Conservation (phyloP, 106 monocot species). For the Amphibolis antarctica region DNA sequence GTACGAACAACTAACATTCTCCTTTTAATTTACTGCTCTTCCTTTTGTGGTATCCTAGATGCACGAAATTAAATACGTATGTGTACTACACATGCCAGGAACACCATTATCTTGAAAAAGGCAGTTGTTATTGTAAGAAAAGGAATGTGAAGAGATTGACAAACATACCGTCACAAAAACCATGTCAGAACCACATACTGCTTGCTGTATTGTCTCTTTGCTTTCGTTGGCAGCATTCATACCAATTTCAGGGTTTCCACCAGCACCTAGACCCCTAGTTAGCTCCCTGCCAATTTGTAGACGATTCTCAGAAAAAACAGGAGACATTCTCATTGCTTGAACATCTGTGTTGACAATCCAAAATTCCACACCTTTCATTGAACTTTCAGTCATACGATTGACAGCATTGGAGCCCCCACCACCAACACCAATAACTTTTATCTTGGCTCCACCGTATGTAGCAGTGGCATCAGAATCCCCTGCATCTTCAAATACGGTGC, state of each 20-base stretch:
- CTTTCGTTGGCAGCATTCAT: slow-evolving; percentile 78
- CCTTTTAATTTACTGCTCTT: too few relatives aligned
- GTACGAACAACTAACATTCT: too few relatives aligned
- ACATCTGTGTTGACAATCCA: slow-evolving; percentile 99
- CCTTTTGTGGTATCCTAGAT: too few relatives aligned
- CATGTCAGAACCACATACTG: slow-evolving; percentile 62
- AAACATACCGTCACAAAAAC: slow-evolving; percentile 55
- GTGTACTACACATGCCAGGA: too few relatives aligned
- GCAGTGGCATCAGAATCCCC: slow-evolving; percentile 8
- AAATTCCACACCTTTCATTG: slow-evolving; percentile 93
- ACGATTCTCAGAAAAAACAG: slow-evolving; percentile 47
- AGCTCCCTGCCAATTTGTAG: slow-evolving; percentile 72
- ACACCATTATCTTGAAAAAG: too few relatives aligned
- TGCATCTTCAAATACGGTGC: slow-evolving; percentile 9
- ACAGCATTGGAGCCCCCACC: slow-evolving; percentile 98
- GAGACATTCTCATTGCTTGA: slow-evolving; percentile 80
- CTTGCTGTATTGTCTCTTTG: slow-evolving; percentile 51
- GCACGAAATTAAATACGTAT: too few relatives aligned
- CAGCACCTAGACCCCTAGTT: slow-evolving; percentile 75
- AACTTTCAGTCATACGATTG: slow-evolving; percentile 89
- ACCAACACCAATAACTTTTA: slow-evolving; percentile 93
- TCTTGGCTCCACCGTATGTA: slow-evolving; percentile 66
- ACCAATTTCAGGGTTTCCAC: slow-evolving; percentile 81
- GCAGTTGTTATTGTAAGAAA: neutral
- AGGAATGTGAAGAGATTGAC: neutral